A percentile compares a stretch with the other conserved stretches of the same genome.
phyloP scores from a whole-genome alignment of 169 alveolate species.

The Plasmodium relictum region DNA sequence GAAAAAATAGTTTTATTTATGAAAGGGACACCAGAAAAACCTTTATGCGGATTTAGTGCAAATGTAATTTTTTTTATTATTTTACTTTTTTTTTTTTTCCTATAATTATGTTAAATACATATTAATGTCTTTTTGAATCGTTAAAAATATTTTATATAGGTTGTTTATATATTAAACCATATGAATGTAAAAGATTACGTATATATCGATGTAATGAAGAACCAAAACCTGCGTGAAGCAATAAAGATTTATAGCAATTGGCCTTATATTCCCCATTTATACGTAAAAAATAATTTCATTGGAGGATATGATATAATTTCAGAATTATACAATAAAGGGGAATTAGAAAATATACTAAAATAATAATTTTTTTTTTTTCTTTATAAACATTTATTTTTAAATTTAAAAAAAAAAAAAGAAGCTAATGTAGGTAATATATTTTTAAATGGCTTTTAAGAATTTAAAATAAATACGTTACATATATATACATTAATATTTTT shows the following conservation, averaged over 20 bases:
- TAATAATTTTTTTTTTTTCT: constrained; percentile 1
- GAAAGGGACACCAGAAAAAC: constrained; percentile 88
- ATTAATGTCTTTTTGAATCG: background rate
- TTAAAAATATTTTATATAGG: constrained; percentile 22
- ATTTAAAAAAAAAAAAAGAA: background rate
- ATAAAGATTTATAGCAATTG: constrained; percentile 88
- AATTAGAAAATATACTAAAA: constrained; percentile 85
- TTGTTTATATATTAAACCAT: constrained; percentile 81
- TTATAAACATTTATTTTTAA: no score
- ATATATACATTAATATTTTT: no score
- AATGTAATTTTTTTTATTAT: constrained; percentile 66
- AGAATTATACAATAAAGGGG: constrained; percentile 92
- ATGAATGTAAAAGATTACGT: constrained; percentile 82
- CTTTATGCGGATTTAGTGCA: constrained; percentile 85
- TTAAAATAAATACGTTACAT: no score
- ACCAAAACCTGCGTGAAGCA: constrained; percentile 88
- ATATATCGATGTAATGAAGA: constrained; percentile 86
- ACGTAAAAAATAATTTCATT: constrained; percentile 85
- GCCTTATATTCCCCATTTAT: constrained; percentile 92
- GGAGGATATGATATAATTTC: constrained; percentile 94
- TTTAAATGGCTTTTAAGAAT: no score
- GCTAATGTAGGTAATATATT: no score
- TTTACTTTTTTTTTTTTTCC: background rate
- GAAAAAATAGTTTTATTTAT: constrained; percentile 78
- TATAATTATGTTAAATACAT: background rate